Evolutionary conservation across 2,329 filamentous ascomycete genomes (phyloP).

Genomic region (Phoma sp.): DNA sequence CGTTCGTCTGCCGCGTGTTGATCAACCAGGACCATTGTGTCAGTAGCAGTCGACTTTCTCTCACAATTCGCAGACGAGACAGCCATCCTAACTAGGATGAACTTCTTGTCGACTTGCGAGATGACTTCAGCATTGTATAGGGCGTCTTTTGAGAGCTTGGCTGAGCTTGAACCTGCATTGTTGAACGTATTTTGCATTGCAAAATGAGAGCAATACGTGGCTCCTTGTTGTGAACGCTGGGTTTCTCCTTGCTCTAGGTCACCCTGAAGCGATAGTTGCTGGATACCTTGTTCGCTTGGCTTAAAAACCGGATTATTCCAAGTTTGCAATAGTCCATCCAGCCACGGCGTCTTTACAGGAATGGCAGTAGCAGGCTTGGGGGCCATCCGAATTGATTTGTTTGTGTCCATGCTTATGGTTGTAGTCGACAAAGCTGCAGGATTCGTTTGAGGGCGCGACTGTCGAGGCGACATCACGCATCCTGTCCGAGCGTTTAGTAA

Average conservation of each 20-base stretch:
- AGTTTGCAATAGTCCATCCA: conserved; percentile 64
- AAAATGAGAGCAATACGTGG: conserved; percentile 18
- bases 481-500: conserved; percentile 66
- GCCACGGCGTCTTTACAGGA: conserved; percentile 56
- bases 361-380: conserved; percentile 18
- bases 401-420: conserved; percentile 30
- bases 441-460: conserved; percentile 21
- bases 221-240: conserved; percentile 3
- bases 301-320: conserved; percentile 83
- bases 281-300: conserved; percentile 54
- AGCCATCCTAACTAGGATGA: conserved; percentile 73
- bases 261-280: conserved; percentile 39
- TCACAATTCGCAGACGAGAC: conserved; percentile 20
- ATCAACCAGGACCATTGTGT: conserved; percentile 77
- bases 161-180: conserved; percentile 32
- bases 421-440: not conserved
- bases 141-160: conserved; percentile 65
- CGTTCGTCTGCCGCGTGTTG: conserved; percentile 96
- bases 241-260: conserved; percentile 8
- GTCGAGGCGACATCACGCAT: conserved; percentile 38
- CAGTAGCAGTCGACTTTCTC: not conserved
- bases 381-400: conserved; percentile 44
- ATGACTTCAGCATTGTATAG: conserved; percentile 68
- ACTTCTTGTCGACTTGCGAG: conserved; percentile 88
- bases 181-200: conserved; percentile 30